Evolutionary conservation across 441 rosid genomes (phyloP).

Genomic region (Bocquillonia castaneifolia): DNA sequence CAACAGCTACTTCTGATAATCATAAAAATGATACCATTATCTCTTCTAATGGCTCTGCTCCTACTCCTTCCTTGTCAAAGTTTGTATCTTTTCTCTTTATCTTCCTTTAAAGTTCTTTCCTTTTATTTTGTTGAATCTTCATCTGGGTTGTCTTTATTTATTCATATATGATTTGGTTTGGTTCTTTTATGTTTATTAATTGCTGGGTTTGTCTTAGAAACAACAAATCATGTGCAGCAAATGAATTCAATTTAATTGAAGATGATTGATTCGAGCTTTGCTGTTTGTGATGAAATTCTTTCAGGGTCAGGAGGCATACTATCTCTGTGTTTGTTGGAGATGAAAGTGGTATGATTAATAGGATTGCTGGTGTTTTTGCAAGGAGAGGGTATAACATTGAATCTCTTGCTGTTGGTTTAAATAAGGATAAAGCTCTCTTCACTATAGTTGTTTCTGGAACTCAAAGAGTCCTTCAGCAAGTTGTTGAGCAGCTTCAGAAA

Average conservation of each 20-base stretch:
- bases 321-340: slow-evolving; percentile 84
- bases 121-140: not conserved
- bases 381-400: slow-evolving; percentile 87
- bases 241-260: too few species aligned
- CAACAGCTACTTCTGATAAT: slow-evolving; percentile 18
- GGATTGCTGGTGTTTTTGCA: slow-evolving; percentile 88
- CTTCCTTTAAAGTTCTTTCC: not conserved
- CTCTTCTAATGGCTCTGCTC: slow-evolving; percentile 20
- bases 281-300: not conserved
- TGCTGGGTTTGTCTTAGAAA: not conserved
- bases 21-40: slow-evolving; percentile 27
- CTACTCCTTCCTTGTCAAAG: slow-evolving; percentile 38
- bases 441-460: slow-evolving; percentile 82
- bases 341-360: slow-evolving; percentile 86
- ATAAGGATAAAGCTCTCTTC: slow-evolving; percentile 78
- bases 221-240: too few species aligned
- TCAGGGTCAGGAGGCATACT: slow-evolving; percentile 65
- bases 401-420: slow-evolving; percentile 84
- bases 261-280: too few species aligned
- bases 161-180: not conserved
- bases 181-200: slow-evolving; percentile 2
- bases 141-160: slow-evolving; percentile 8
- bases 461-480: slow-evolving; percentile 63
- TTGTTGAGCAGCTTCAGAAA: slow-evolving; percentile 77
- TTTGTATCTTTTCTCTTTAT: slow-evolving; percentile 7